Conservation (phyloP, 2,329 filamentous ascomycete species). For the Shiraia bambusicola region DNA sequence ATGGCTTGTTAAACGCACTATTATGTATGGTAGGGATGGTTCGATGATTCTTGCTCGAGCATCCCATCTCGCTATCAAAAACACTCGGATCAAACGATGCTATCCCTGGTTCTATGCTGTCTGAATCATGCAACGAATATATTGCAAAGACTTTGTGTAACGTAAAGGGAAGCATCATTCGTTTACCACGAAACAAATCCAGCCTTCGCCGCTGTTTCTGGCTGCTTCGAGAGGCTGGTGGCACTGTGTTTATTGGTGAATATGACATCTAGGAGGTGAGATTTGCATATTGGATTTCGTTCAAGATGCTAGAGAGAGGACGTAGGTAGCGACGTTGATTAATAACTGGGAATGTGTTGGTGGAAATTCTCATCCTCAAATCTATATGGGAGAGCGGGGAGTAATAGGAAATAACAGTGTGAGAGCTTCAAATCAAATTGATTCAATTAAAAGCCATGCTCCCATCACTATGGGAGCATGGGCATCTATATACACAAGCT, state of each 20-base stretch:
- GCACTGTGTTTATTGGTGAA: slow-evolving; percentile 1
- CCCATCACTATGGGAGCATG: too few relatives aligned
- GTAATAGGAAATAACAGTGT: too few relatives aligned
- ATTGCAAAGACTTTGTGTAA: background rate
- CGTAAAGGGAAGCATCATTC: too few relatives aligned
- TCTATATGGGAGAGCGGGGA: too few relatives aligned
- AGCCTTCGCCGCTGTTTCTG: background rate
- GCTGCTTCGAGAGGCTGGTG: background rate
- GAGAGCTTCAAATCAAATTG: too few relatives aligned
- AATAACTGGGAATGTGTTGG: background rate
- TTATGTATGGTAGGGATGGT: background rate
- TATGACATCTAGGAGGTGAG: slow-evolving; percentile 1
- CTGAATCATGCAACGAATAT: background rate
- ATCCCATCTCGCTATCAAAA: too few relatives aligned
- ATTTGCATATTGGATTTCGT: background rate
- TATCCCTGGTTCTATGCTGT: too few relatives aligned
- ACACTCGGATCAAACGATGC: too few relatives aligned
- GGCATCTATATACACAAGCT: too few relatives aligned
- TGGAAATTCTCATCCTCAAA: too few relatives aligned
- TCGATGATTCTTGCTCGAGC: too few relatives aligned
- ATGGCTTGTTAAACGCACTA: background rate
- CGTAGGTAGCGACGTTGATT: background rate
- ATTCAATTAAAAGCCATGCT: too few relatives aligned
- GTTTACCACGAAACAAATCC: background rate
- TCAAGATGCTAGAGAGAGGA: background rate